phyloP scores from a whole-genome alignment of 2,329 filamentous ascomycete species.

The Xylaria multiplex region DNA sequence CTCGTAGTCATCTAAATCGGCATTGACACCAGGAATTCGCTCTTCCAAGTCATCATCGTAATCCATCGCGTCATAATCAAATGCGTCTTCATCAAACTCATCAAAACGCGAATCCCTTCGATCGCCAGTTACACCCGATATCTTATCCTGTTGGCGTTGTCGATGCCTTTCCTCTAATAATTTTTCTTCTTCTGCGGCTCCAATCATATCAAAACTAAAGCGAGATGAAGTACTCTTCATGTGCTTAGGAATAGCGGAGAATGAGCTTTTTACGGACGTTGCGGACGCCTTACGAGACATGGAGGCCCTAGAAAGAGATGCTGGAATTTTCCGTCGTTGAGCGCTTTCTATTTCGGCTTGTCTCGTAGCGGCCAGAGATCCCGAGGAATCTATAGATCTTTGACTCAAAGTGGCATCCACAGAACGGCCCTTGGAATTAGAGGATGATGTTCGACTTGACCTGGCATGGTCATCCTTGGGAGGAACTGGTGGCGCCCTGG shows the following conservation, averaged over 20 bases:
- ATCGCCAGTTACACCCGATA: constrained; percentile 54
- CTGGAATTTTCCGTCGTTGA: constrained; percentile 43
- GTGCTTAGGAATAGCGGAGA: constrained; percentile 66
- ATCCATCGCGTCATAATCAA: constrained; percentile 72
- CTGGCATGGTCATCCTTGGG: constrained; percentile 51
- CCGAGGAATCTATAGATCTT: constrained; percentile 37
- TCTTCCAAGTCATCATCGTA: constrained; percentile 74
- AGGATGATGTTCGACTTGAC: constrained; percentile 47
- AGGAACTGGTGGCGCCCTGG: constrained; percentile 52
- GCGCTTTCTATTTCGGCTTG: constrained; percentile 32
- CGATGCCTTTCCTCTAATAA: constrained; percentile 78
- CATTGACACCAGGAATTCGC: constrained; percentile 68
- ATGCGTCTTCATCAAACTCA: constrained; percentile 69
- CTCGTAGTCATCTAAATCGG: constrained; percentile 52
- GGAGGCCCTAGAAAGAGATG: constrained; percentile 51
- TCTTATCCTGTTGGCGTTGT: constrained; percentile 71
- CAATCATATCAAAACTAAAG: constrained; percentile 85
- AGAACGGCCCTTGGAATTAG: constrained; percentile 50
- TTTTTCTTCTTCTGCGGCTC: constrained; percentile 73
- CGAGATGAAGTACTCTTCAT: constrained; percentile 82
- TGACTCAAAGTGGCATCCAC: constrained; percentile 41
- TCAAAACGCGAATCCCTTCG: constrained; percentile 65
- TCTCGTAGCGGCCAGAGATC: constrained; percentile 26
- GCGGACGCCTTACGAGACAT: constrained; percentile 64
- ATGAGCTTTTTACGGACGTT: constrained; percentile 56